These are phyloP conservation scores for Salvia miltiorrhiza DNA, from an alignment of 257 asterid species.

Conservation along the genomic window DNA sequence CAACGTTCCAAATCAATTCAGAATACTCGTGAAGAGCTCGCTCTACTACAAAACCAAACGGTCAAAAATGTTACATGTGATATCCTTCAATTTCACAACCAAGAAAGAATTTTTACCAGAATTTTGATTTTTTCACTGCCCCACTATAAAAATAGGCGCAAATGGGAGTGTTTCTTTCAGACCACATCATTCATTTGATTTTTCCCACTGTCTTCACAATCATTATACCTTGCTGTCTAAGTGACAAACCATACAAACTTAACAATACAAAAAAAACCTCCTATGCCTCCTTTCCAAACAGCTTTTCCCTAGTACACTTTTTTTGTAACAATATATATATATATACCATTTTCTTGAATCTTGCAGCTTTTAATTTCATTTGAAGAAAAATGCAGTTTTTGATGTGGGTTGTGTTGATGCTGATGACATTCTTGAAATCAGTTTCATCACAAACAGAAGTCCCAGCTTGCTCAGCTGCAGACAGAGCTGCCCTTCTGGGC, in stretches of 20 bases:
- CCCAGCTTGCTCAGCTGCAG: slow-evolving; percentile 45
- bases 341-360: not conserved
- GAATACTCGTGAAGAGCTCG: slow-evolving; percentile 56
- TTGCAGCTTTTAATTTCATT: not conserved
- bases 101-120: not conserved
- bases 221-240: slow-evolving; percentile 56
- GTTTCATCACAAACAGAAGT: slow-evolving; percentile 22
- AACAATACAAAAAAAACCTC: slow-evolving; percentile 4
- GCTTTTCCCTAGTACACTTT: slow-evolving; percentile 21
- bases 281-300: slow-evolving; percentile 32
- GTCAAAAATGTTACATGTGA: slow-evolving; percentile 70
- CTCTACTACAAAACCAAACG: slow-evolving; percentile 42
- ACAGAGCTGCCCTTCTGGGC: slow-evolving; percentile 71
- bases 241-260: slow-evolving; percentile 30
- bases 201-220: slow-evolving; percentile 35
- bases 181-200: slow-evolving; percentile 34
- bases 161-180: slow-evolving; percentile 27
- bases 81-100: slow-evolving; percentile 30
- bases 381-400: slow-evolving; percentile 43
- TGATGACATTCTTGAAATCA: slow-evolving; percentile 22
- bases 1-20: slow-evolving; percentile 54
- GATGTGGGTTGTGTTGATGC: slow-evolving; percentile 45
- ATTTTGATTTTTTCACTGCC: not conserved
- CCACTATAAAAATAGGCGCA: slow-evolving; percentile 48
- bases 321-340: slow-evolving; percentile 3